Conservation (phyloP, 176 grass and related monocot genomes). For the Cenchrus purpureus region DNA sequence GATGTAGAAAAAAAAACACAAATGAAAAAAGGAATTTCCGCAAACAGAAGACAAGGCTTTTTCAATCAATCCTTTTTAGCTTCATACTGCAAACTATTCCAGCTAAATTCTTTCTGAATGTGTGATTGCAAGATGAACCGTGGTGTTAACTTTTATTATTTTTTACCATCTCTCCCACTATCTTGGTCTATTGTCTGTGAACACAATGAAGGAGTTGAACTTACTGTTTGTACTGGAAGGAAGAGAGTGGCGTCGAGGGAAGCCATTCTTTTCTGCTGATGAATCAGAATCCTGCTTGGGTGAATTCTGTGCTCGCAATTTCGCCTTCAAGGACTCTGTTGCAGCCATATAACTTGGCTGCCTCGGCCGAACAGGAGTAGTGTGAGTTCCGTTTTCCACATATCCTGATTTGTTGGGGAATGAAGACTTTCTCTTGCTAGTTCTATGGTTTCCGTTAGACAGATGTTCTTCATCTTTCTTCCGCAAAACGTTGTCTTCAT, state of each 20-base stretch:
- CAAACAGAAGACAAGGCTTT: conserved; percentile 6
- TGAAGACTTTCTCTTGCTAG: conserved; percentile 75
- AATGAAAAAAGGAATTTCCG: not conserved
- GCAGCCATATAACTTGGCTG: conserved; percentile 93
- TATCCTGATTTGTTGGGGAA: conserved; percentile 73
- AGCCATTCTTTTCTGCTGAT: conserved; percentile 56
- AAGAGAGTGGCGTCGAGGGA: conserved; percentile 75
- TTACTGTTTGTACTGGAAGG: conserved; percentile 73
- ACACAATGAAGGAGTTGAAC: conserved; percentile 48
- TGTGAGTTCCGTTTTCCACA: conserved; percentile 52
- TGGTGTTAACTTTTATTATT: not conserved
- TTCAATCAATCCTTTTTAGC: not conserved
- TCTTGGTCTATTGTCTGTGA: conserved; percentile 41
- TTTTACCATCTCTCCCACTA: conserved; percentile 43
- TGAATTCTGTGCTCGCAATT: conserved; percentile 74
- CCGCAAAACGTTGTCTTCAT: conserved; percentile 41
- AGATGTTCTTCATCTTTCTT: conserved; percentile 64
- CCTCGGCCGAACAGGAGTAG: conserved; percentile 55
- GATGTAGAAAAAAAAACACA: conserved; percentile 11
- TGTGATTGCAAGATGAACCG: not conserved
- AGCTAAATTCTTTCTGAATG: conserved; percentile 10
- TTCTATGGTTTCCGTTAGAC: conserved; percentile 56
- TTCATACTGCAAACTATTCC: not conserved
- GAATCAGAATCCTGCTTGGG: conserved; percentile 65
- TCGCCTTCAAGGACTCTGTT: conserved; percentile 78